Percentiles rank a stretch among this genome's conserved stretches.
phyloP scores from a whole-genome alignment of 192 early-diverging fungal genomes.

The Phycomyces nitens region DNA sequence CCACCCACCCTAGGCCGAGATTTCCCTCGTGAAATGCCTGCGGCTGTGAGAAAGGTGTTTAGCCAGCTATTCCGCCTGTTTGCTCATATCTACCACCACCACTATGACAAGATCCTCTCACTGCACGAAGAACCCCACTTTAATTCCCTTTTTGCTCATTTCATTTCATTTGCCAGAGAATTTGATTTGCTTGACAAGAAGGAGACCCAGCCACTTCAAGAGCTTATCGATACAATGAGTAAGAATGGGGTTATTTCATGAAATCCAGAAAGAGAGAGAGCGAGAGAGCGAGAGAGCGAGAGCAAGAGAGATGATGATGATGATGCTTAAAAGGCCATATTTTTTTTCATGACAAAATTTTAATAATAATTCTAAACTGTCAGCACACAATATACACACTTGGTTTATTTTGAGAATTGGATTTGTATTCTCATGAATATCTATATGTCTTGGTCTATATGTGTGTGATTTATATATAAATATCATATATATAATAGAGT shows the following conservation, averaged over 20 bases:
- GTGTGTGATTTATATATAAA: no score
- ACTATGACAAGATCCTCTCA: constrained; percentile 84
- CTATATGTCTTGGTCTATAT: no score
- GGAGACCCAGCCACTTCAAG: constrained; percentile 77
- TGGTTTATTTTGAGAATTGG: no score
- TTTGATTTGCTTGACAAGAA: constrained; percentile 94
- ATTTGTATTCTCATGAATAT: no score
- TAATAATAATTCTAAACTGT: no score
- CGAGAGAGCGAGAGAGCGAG: no score
- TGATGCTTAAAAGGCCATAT: no score
- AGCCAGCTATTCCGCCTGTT: constrained; percentile 86
- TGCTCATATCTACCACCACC: constrained; percentile 90
- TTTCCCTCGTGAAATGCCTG: constrained; percentile 78
- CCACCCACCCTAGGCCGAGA: constrained; percentile 78
- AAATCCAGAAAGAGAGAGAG: no score
- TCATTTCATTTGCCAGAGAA: constrained; percentile 87
- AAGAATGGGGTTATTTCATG: constrained; percentile 30
- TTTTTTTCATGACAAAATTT: no score
- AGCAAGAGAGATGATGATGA: no score
- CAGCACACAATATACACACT: no score
- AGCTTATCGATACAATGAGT: constrained; percentile 60
- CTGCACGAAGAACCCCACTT: constrained; percentile 84
- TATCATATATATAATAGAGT: no score
- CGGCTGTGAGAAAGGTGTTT: constrained; percentile 68
- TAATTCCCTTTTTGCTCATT: constrained; percentile 95